A percentile compares a stretch with the other conserved stretches of the same genome.
These are phyloP conservation scores for Solanum gracilifrons DNA, from an alignment of 257 asterid genomes.

Conservation along the genomic window DNA sequence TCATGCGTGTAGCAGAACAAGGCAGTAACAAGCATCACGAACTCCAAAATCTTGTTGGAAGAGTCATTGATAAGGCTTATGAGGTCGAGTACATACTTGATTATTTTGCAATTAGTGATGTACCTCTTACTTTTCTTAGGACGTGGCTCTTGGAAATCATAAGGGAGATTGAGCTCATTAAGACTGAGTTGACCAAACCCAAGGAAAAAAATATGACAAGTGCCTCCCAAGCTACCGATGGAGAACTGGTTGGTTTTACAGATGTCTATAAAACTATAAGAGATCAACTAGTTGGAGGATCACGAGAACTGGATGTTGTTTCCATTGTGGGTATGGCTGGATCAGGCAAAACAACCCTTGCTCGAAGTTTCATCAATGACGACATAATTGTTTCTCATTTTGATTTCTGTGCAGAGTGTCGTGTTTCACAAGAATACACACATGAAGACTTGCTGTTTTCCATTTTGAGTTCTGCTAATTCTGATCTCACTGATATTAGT, in stretches of 20 bases:
- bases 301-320: not conserved
- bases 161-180: not conserved
- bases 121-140: not conserved
- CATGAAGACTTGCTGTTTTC: not conserved
- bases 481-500: not conserved
- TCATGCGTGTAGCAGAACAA: not conserved
- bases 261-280: not conserved
- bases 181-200: not conserved
- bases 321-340: constrained; percentile 17
- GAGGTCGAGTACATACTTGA: not conserved
- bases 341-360: constrained; percentile 2
- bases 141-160: not conserved
- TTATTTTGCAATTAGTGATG: not conserved
- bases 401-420: not conserved
- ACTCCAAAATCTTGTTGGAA: not conserved
- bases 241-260: not conserved
- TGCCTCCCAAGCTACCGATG: not conserved
- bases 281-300: not conserved
- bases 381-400: not conserved
- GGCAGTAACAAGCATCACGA: not conserved
- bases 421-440: not conserved
- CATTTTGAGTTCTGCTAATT: not conserved
- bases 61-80: not conserved
- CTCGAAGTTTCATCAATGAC: not conserved
- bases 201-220: not conserved